Base-by-base conservation (phyloP, 371 early-diverging fungal species). In the Rhizopus stolonifer region DNA sequence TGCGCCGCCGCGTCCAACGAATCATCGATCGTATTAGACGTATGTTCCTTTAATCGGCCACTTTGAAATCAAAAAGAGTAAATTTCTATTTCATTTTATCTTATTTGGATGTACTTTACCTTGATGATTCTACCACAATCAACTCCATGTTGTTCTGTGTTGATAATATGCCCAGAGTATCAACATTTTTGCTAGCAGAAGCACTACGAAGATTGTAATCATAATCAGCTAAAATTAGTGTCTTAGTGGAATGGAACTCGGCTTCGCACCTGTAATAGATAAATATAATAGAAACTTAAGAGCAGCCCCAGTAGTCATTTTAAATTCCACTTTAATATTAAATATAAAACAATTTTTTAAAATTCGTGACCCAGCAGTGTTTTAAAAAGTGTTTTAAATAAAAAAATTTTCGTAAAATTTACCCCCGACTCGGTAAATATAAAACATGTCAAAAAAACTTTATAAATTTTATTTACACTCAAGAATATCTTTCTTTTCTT, bases 101-200 rank as follows among this genome's bases (percentile, higher is more conserved):
- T 36, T 54, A 47, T 38, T 48, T 56, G 14, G 49, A 49, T 56
- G 36, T 45, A 45, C 24, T 19, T 49, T 50, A 56, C 57, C 46
- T 56, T 33, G 57, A 56, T 31, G 51, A 31, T 45, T 56, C 51
- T 15, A 56, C 29, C 19, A 56, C 26, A n/a, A 50, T 36, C 6
- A 45, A 15, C 26, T 56, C 57, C 57, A 56, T 56, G 38, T 56
- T 56, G 33, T 50, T 56, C 29, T 26, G 36, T 24, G 50, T 38
- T 45, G 40, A 32, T 11, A 56, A 44, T 24, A 24, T 49, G 3
- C 50, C 50, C 7, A 56, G 42, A 48, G 51, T 45, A 38, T 36
- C 50, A 18, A 49, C 38, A 23, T 34, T 23, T 34, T 56, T 50
- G 29, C 43, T 50, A 18, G 57, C 10, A 22, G 38, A 36, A 14